Base-by-base conservation (phyloP, 495 filamentous ascomycete genomes). In the Bombardia bombarda region DNA sequence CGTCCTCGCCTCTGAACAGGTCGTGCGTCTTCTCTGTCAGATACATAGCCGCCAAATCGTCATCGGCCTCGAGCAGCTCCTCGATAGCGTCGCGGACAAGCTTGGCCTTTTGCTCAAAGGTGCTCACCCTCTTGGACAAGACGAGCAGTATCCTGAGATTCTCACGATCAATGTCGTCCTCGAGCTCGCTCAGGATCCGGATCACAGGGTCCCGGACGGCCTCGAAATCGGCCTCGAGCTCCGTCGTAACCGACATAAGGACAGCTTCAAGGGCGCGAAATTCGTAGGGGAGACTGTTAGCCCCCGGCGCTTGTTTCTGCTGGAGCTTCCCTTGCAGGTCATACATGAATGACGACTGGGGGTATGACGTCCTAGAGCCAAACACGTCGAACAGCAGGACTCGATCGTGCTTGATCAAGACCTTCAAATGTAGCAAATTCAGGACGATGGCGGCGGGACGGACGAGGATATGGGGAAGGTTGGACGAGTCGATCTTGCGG, bases 401-500 rank as follows among this genome's bases (percentile, higher is more conserved):
- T 5, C 88, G 83, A 52, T 98, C 84, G 26, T 87, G 76, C 62
- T 96, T 96, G 57, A 98, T 96, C 10, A 98, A 73, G 18, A 93
- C 89, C 18, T 90, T 83, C 21, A 98, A 73, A 58, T 98, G 92
- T 10, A 98, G 77, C 14, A 98, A 74, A 53, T 96, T 97, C 54
- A 98, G 84, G 0, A 98, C 73, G 45, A 98, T 97, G 8, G 92
- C 89, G 30, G 84, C 89, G 21, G 89, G 89, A 37, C 92, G 90
- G 43, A 98, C 83, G 40, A 97, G 81, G 38, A 98, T 97, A 50
- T 95, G 87, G 4, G 92, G 92, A n/a, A 98, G 78, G 48, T 94
- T 84, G 38, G 87, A 95, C n/a, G 88, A 94, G 58, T 96, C 92
- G 53, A 97, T 95, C 61, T 98, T 98, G 53, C 92, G 86, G 7